These are phyloP conservation scores for Rutstroemia sydowiana DNA, from an alignment of 2,329 filamentous ascomycete species.

Conservation along the genomic window DNA sequence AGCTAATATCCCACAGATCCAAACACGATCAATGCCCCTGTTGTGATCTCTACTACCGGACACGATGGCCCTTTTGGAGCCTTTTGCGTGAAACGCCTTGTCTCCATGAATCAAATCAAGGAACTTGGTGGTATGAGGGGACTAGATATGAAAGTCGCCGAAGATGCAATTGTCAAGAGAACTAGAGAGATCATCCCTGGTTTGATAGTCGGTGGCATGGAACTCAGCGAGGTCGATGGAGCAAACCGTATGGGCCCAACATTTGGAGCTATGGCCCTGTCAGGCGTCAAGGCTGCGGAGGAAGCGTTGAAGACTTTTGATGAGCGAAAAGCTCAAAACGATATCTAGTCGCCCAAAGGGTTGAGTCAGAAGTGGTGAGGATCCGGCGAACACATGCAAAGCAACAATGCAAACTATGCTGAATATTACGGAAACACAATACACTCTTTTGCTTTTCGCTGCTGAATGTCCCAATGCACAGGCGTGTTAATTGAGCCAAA, in stretches of 20 bases:
- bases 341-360: background rate
- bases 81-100: constrained; percentile 84
- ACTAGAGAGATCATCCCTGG: constrained; percentile 84
- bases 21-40: constrained; percentile 89
- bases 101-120: constrained; percentile 77
- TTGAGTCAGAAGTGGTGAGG: background rate
- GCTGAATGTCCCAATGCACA: no score
- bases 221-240: constrained; percentile 82
- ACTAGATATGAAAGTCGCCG: constrained; percentile 83
- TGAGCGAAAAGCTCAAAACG: constrained; percentile 68
- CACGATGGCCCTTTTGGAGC: constrained; percentile 89
- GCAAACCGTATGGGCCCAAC: constrained; percentile 84
- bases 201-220: constrained; percentile 91
- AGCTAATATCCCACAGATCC: no score
- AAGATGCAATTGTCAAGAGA: constrained; percentile 89
- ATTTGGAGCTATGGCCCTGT: constrained; percentile 83
- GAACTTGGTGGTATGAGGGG: constrained; percentile 88
- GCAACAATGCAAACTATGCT: no score
- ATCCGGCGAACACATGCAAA: background rate
- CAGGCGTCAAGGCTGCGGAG: constrained; percentile 85
- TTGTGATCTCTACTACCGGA: constrained; percentile 84
- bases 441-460: no score
- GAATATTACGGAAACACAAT: no score
- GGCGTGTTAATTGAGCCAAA: no score
- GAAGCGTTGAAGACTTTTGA: constrained; percentile 75